Conservation (phyloP, 129 eudicot genomes). For the Silybum marianum region DNA sequence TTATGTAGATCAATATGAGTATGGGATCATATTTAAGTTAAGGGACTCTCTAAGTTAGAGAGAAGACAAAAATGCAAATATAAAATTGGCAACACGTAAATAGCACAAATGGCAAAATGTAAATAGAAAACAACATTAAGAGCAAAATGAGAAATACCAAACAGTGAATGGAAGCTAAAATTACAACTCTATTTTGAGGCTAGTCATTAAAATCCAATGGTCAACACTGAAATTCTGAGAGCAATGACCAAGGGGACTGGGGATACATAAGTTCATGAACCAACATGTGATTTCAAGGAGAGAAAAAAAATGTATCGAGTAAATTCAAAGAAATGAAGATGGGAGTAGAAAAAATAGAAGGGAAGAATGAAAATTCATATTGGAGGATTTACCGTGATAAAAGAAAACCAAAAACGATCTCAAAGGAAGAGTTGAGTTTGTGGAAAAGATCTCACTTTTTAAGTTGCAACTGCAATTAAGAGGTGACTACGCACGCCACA, state of each 20-base stretch:
- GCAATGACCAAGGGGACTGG: not conserved
- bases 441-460: not conserved
- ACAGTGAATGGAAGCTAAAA: not conserved
- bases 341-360: not conserved
- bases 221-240: not conserved
- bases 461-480: not conserved
- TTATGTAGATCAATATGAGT: not conserved
- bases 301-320: not conserved
- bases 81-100: not conserved
- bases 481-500: not conserved
- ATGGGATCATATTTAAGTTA: slow-evolving; percentile 3
- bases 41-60: slow-evolving; percentile 7
- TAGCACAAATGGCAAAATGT: not conserved
- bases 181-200: not conserved
- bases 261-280: not conserved
- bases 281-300: not conserved
- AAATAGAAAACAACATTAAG: slow-evolving; percentile 9
- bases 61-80: slow-evolving; percentile 9
- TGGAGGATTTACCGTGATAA: not conserved
- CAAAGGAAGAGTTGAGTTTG: not conserved
- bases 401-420: not conserved
- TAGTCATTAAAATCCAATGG: not conserved
- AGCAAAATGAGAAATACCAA: slow-evolving; percentile 6
- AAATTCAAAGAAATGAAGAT: not conserved
- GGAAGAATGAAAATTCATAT: not conserved